These are phyloP conservation scores for Diversispora eburnea DNA, from an alignment of 192 early-diverging fungal species.

Conservation along the genomic window DNA sequence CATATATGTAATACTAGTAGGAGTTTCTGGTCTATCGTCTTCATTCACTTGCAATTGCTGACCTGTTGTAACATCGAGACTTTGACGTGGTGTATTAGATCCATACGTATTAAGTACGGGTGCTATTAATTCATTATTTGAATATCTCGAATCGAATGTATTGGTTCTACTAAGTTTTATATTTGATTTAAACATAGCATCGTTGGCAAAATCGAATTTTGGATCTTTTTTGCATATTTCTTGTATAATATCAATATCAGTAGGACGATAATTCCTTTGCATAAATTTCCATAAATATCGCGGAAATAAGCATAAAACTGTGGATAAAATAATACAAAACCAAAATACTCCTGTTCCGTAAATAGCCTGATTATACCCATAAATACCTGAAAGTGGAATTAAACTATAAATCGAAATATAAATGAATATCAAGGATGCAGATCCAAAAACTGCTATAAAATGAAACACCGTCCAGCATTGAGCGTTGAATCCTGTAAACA, in stretches of 20 bases:
- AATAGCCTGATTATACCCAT: slow-evolving; percentile 63
- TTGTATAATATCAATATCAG: slow-evolving; percentile 56
- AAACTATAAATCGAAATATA: slow-evolving; percentile 45
- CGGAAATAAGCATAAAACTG: slow-evolving; percentile 66
- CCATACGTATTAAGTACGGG: background rate
- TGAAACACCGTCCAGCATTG: slow-evolving; percentile 79
- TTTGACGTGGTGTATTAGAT: background rate
- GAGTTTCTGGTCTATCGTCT: background rate
- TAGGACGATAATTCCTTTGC: slow-evolving; percentile 53
- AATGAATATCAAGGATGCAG: slow-evolving; percentile 61
- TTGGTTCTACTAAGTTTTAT: background rate
- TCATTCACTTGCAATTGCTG: too few relatives aligned
- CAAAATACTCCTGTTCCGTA: slow-evolving; percentile 66
- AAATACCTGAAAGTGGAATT: slow-evolving; percentile 43
- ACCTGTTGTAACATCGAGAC: background rate
- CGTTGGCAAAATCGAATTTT: background rate
- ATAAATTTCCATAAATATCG: slow-evolving; percentile 61
- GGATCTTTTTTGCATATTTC: slow-evolving; percentile 38
- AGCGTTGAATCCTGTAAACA: slow-evolving; percentile 68
- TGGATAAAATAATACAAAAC: slow-evolving; percentile 58
- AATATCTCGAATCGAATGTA: slow-evolving; percentile 3
- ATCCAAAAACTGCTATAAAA: slow-evolving; percentile 53
- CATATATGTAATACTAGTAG: slow-evolving; percentile 24
- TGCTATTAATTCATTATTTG: background rate
- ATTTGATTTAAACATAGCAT: background rate